Evolutionary conservation across 1,284 basidiomycete genomes (phyloP).

Genomic region (Pyrrhoderma noxium): DNA sequence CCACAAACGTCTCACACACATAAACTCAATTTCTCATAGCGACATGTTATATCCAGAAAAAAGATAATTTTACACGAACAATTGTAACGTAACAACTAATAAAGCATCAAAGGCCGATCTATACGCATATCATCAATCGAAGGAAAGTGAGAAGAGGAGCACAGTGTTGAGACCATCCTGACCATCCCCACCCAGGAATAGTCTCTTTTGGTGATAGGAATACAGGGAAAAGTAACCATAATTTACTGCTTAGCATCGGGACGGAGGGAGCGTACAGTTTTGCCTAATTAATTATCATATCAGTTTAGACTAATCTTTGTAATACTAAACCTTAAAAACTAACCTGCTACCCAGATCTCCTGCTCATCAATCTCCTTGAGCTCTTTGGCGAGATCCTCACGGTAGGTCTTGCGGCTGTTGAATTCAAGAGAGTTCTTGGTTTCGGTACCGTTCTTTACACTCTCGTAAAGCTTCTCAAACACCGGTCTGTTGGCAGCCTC

Average conservation of each 20-base stretch:
- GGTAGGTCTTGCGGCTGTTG: slow-evolving; percentile 90
- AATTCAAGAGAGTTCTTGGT: slow-evolving; percentile 96
- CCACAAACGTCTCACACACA: too few species aligned
- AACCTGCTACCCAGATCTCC: slow-evolving; percentile 96
- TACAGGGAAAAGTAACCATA: too few species aligned
- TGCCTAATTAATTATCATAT: slow-evolving; percentile 40
- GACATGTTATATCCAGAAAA: too few species aligned
- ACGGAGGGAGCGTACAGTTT: slow-evolving; percentile 69
- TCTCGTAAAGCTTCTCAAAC: slow-evolving; percentile 93
- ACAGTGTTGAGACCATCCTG: neutral
- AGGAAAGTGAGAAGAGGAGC: too few species aligned
- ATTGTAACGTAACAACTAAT: neutral
- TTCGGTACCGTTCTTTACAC: slow-evolving; percentile 92
- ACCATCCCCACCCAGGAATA: too few species aligned
- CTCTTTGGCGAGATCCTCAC: slow-evolving; percentile 90
- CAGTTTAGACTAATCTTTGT: slow-evolving; percentile 14
- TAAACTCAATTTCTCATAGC: too few species aligned
- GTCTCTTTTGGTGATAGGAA: neutral
- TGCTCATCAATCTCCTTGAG: slow-evolving; percentile 92
- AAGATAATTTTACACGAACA: neutral
- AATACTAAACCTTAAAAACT: slow-evolving; percentile 24
- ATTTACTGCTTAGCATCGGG: slow-evolving; percentile 60
- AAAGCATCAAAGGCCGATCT: neutral
- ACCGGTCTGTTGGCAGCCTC: slow-evolving; percentile 90
- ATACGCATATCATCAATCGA: neutral